These are phyloP conservation scores for Acephala macrosclerotiorum DNA, from an alignment of 2,329 filamentous ascomycete genomes.

Conservation along the genomic window DNA sequence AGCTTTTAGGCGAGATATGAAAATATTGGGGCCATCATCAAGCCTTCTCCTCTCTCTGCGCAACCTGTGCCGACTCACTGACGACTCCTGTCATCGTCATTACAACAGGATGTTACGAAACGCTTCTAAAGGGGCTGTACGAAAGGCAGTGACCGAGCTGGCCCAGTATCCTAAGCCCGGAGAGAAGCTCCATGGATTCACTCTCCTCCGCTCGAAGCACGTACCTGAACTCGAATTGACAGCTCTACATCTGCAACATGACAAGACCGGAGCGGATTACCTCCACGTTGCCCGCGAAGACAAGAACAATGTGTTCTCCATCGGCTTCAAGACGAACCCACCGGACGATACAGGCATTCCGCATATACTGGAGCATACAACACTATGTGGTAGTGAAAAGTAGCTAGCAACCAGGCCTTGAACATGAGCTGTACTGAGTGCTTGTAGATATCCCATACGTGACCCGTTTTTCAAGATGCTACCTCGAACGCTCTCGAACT, in stretches of 20 bases:
- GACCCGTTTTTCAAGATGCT: slow-evolving; percentile 99
- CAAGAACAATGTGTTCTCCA: slow-evolving; percentile 98
- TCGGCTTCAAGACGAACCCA: slow-evolving; percentile 99
- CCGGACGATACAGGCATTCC: slow-evolving; percentile 95
- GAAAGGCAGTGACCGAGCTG: slow-evolving; percentile 76
- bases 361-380: slow-evolving; percentile 97
- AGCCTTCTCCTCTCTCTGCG: slow-evolving; percentile 1
- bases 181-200: slow-evolving; percentile 92
- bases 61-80: neutral
- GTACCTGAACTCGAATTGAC: slow-evolving; percentile 94
- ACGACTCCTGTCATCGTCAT: neutral
- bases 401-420: slow-evolving; percentile 50
- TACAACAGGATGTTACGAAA: slow-evolving; percentile 57
- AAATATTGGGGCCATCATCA: slow-evolving; percentile 8
- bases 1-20: slow-evolving; percentile 21
- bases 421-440: slow-evolving; percentile 41
- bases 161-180: slow-evolving; percentile 79
- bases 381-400: slow-evolving; percentile 93
- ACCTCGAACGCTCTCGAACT: slow-evolving; percentile 96
- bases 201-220: slow-evolving; percentile 85
- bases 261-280: slow-evolving; percentile 96
- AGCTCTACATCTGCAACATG: slow-evolving; percentile 87
- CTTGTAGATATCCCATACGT: slow-evolving; percentile 84
- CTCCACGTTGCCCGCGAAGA: slow-evolving; percentile 94
- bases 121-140: slow-evolving; percentile 54